Evolutionary conservation across 1,139 yeast genomes (phyloP), one percentile per base, ranked within the genome.

Genomic region (Kodamaea plutei): DNA sequence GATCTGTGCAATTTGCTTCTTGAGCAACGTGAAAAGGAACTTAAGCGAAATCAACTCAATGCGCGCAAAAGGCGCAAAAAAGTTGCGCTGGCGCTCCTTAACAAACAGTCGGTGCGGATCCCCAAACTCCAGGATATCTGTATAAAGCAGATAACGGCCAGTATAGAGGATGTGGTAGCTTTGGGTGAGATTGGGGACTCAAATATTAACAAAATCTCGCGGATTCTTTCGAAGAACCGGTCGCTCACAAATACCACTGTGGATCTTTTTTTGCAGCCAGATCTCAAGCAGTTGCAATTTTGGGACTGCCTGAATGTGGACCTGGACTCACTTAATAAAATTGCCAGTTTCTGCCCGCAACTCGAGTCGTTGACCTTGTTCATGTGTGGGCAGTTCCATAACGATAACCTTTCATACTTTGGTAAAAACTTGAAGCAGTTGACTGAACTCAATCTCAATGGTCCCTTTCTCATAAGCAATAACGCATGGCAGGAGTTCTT

Each of bases 321-420:
- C 20, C 69, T 73, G 24, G 82, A 75, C 40, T 73, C 93, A 0
- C 69, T 82, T 36, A 72, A 73, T 43, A 70, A 78, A 43, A 76
- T 91, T 25, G 89, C 89, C 0, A 69, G 95, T 0, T 83, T 61
- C 51, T 84, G 96, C 43, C 96, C 96, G 0, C 66, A 79, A 23
- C 41, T 91, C 4, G 79, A 74, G 42, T 58, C 68, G 2, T 56
- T 91, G 24, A 81, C 82, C 0, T 61, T 91, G 28, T 78, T 78
- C 38, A 89, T 88, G 96, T 91, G 97, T 61, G 98, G 98, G 3
- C 93, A 84, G 45, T 60, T 91, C 23, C 88, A 82, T 45, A 84
- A 84, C 52, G 88, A 81, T 42, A 82, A 84, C 36, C 54, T 91
- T 37, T 52, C 64, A 14, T 82, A 84, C 48, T 76, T 72, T 40